Evolutionary conservation across 495 filamentous ascomycete genomes (phyloP), one percentile per base, ranked within the genome.

Genomic region (Tetracladium setigerum): DNA sequence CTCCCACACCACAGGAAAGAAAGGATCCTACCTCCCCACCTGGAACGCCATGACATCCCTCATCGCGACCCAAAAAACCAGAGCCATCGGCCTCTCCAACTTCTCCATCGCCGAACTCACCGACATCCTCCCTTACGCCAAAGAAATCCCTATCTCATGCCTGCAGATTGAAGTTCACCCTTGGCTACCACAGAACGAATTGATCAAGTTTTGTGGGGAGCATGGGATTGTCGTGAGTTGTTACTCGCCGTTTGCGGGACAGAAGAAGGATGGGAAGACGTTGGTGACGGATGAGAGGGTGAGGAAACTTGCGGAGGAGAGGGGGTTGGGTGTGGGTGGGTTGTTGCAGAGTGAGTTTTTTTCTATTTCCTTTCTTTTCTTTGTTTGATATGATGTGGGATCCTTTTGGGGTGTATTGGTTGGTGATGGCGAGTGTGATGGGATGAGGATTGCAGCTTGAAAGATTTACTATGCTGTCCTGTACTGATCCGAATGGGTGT

Each of bases 71-170:
- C 84, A 84, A 58, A 86, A 86, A 67, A 85, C 86, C 19, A 76
- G 72, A 64, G 85, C 84, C 68, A 86, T 94, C 52, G 86, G 87
- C 3, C 73, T 91, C 7, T 84, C 77, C 55, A 92, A 89, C 66
- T 88, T 86, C 63, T 77, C 72, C 31, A 72, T 81, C 48, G 70
- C 66, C n/a, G 81, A 89, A 52, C 63, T 88, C 47, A 77, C 85
- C 62, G 70, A 73, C 36, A 54, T 89, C 15, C 43, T 89, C 12
- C 36, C 50, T 8, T 27, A 50, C 1, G 36, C 32, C 16, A 67
- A 76, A 41, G 73, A 82, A 27, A 67, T 84, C 38, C 72, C 79
- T n/a, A 80, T 81, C 4, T 78, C 82, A 3, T 79, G 71, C 8
- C 79, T 86, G 57, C 81, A 86, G 58, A 64, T 86, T 43, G 82